A percentile compares a stretch with the other conserved stretches of the same genome.
phyloP scores from a whole-genome alignment of 208 protist species.

The Crithidia fasciculata region DNA sequence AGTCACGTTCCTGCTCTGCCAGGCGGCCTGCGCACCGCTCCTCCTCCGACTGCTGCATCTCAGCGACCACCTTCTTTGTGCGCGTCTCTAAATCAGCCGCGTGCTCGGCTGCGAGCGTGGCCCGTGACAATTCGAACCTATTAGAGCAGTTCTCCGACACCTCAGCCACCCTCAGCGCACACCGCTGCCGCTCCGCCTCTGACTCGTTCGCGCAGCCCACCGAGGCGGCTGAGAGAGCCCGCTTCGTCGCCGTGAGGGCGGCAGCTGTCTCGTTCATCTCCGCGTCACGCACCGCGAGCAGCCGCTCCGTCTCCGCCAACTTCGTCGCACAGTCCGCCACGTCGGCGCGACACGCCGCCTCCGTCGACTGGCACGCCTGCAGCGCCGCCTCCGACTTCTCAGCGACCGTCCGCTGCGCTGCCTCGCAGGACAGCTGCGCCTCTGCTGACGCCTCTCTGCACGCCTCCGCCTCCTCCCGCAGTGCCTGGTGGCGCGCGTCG shows the following conservation, averaged over 20 bases:
- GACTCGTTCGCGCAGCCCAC: conserved; percentile 8
- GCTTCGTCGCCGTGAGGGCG: background rate
- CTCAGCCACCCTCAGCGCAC: conserved; percentile 3
- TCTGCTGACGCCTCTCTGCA: conserved; percentile 1
- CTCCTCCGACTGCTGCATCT: background rate
- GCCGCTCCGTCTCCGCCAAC: conserved; percentile 5
- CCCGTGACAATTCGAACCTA: background rate
- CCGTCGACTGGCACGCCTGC: background rate
- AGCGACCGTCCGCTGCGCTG: background rate
- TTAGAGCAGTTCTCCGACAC: conserved; percentile 1
- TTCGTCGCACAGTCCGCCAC: background rate
- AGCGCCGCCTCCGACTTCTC: background rate
- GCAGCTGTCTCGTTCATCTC: background rate
- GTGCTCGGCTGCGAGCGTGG: conserved; percentile 3
- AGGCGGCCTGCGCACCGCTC: conserved; percentile 13
- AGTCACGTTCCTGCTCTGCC: background rate
- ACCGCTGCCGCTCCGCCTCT: conserved; percentile 21
- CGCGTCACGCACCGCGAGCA: background rate
- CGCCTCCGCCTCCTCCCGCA: background rate
- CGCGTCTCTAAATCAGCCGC: conserved; percentile 5
- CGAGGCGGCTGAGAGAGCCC: conserved; percentile 4
- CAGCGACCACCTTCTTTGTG: conserved; percentile 8
- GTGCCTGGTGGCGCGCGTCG: background rate
- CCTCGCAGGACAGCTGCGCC: background rate
- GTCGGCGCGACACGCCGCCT: background rate